phyloP scores from a whole-genome alignment of 169 alveolate genomes.

The Condylostoma magnum region DNA sequence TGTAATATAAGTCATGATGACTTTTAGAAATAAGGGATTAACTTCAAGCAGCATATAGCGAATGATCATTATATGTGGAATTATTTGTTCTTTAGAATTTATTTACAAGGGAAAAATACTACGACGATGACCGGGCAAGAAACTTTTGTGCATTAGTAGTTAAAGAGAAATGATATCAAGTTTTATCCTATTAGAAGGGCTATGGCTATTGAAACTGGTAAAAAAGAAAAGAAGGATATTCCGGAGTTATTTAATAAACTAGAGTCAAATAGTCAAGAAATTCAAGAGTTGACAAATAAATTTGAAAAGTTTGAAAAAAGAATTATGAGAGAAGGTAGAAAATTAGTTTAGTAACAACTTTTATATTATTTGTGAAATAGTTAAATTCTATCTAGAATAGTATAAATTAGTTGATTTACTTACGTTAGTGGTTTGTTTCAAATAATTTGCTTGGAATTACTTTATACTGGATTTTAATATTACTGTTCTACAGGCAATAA shows the following conservation, averaged over 20 bases:
- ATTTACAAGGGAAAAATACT: conserved; percentile 64
- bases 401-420: too few relatives aligned
- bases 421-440: too few relatives aligned
- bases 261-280: too few relatives aligned
- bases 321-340: too few relatives aligned
- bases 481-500: too few relatives aligned
- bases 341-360: too few relatives aligned
- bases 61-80: conserved; percentile 77
- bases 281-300: too few relatives aligned
- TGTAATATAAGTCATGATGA: conserved; percentile 46
- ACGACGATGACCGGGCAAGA: conserved; percentile 82
- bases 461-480: too few relatives aligned
- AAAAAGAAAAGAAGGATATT: not conserved
- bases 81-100: conserved; percentile 72
- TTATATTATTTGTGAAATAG: too few relatives aligned
- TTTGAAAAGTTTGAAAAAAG: too few relatives aligned
- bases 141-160: conserved; percentile 57
- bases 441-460: too few relatives aligned
- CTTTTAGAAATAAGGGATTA: conserved; percentile 37
- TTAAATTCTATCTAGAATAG: too few relatives aligned
- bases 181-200: not conserved
- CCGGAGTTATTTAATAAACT: not conserved
- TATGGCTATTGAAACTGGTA: not conserved
- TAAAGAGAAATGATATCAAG: conserved; percentile 15
- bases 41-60: conserved; percentile 65